Conservation (phyloP, 495 filamentous ascomycete genomes). For the Neurospora sp. region DNA sequence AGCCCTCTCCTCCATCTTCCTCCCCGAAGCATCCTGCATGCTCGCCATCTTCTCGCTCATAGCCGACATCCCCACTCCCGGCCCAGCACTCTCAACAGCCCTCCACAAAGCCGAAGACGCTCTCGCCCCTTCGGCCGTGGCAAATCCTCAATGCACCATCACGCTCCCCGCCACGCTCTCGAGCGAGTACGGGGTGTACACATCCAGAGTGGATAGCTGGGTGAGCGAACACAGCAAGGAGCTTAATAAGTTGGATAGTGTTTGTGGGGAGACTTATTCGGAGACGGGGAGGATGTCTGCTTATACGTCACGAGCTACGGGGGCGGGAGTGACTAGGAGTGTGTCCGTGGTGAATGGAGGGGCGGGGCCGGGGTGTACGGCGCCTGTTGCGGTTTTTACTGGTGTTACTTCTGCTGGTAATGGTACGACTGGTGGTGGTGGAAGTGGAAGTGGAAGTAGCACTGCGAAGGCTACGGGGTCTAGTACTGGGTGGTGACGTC, state of each 20-base stretch:
- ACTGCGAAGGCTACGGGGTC: background rate
- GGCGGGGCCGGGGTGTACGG: too few relatives aligned
- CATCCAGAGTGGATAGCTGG: background rate
- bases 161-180: background rate
- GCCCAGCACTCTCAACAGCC: constrained; percentile 1
- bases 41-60: constrained; percentile 6
- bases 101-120: background rate
- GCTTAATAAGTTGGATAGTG: background rate
- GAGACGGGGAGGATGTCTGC: background rate
- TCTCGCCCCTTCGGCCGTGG: background rate
- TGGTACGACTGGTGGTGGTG: background rate
- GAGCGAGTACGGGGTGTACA: background rate
- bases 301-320: background rate
- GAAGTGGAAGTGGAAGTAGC: background rate
- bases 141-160: background rate
- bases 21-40: constrained; percentile 2
- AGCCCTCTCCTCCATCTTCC: background rate
- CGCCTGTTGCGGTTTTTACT: background rate
- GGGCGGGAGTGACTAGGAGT: background rate
- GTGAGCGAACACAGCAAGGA: background rate
- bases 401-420: too few relatives aligned
- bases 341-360: too few relatives aligned
- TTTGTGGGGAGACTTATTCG: background rate
- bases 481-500: background rate
- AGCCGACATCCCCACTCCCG: constrained; percentile 11